Evolutionary conservation across 2,329 filamentous ascomycete species (phyloP).

Genomic region (Botryotinia calthae): DNA sequence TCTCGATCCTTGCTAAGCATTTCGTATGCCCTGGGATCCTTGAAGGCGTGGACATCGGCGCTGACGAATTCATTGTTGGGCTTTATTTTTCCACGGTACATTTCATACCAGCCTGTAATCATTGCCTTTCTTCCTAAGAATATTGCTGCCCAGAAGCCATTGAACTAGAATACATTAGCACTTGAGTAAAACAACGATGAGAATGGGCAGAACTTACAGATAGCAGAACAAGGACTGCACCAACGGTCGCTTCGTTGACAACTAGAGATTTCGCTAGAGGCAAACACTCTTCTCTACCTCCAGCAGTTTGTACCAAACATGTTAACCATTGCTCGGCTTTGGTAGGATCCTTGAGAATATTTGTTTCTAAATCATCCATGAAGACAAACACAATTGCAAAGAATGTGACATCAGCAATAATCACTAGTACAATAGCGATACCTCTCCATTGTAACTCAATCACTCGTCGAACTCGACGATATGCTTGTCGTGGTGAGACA

Average conservation of each 20-base stretch:
- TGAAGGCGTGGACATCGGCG: constrained; percentile 65
- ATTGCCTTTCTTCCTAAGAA: constrained; percentile 83
- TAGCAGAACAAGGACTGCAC: constrained; percentile 79
- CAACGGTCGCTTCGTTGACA: constrained; percentile 72
- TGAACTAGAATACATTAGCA: constrained; percentile 52
- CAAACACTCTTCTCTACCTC: constrained; percentile 66
- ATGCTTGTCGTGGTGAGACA: constrained; percentile 81
- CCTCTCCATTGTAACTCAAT: constrained; percentile 93
- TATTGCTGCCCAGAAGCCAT: constrained; percentile 80
- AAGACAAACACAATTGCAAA: constrained; percentile 90
- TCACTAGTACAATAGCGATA: constrained; percentile 84
- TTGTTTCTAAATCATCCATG: constrained; percentile 63
- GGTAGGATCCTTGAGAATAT: constrained; percentile 36
- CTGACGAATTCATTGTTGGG: constrained; percentile 81
- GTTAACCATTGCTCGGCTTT: constrained; percentile 64
- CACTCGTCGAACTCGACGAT: constrained; percentile 80
- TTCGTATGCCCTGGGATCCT: constrained; percentile 71
- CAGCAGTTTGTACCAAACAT: constrained; percentile 61
- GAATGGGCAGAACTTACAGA: constrained; percentile 54
- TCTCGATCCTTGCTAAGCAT: constrained; percentile 59
- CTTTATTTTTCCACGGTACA: constrained; percentile 51
- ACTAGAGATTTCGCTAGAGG: constrained; percentile 58
- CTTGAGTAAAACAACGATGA: not conserved
- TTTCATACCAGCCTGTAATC: constrained; percentile 76
- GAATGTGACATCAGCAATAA: constrained; percentile 88